Conservation (phyloP, 164 flowering plant species). For the Vitis rupestris region DNA sequence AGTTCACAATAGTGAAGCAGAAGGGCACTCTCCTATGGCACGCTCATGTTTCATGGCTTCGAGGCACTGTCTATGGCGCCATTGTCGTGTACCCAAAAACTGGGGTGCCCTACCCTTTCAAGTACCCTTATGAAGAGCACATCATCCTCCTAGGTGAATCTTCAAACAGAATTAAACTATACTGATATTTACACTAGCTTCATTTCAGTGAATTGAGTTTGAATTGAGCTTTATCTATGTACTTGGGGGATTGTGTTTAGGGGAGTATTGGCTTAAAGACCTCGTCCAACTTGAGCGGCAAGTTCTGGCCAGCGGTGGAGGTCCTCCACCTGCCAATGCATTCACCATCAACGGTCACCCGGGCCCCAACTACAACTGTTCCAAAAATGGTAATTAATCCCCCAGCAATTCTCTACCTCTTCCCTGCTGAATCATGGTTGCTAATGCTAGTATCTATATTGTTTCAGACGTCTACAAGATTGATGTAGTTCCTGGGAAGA, state of each 20-base stretch:
- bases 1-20: constrained; percentile 52
- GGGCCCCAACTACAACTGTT: constrained; percentile 69
- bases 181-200: neutral
- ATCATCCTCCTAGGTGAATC: constrained; percentile 48
- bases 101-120: constrained; percentile 54
- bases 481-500: constrained; percentile 56
- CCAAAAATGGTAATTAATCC: constrained; percentile 40
- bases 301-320: constrained; percentile 52
- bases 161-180: neutral
- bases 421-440: too few relatives aligned
- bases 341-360: constrained; percentile 69
- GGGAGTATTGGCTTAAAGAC: constrained; percentile 60
- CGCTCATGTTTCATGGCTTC: constrained; percentile 72
- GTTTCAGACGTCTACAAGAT: constrained; percentile 45
- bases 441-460: neutral
- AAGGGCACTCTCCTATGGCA: constrained; percentile 77
- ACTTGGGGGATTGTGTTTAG: constrained; percentile 20
- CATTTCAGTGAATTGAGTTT: neutral
- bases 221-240: too few relatives aligned
- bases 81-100: constrained; percentile 51
- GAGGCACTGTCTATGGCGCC: constrained; percentile 71
- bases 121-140: constrained; percentile 44
- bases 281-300: constrained; percentile 35
- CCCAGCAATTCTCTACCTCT: too few relatives aligned
- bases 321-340: constrained; percentile 56